phyloP scores from a whole-genome alignment of 23 red algal genomes.

The Gracilaria caudata region DNA sequence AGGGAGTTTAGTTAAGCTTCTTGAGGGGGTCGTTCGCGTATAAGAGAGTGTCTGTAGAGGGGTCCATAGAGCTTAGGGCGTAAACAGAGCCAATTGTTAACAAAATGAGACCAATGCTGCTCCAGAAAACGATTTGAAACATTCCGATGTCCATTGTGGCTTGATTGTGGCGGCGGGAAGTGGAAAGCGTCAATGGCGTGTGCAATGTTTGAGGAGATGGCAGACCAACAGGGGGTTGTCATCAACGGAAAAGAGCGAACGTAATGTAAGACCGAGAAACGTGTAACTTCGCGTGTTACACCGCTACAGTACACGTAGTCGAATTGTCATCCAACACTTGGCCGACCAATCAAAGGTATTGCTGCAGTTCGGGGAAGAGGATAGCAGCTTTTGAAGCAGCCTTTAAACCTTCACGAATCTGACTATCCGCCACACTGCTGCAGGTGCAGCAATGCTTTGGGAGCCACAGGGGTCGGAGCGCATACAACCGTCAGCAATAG shows the following conservation, averaged over 20 bases:
- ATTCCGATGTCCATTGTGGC: slow-evolving; percentile 65
- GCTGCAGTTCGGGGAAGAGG: neutral
- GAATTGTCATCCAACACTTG: neutral
- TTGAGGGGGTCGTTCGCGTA: slow-evolving; percentile 79
- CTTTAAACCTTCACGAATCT: no score
- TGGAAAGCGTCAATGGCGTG: neutral
- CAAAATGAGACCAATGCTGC: slow-evolving; percentile 55
- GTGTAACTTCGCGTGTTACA: neutral
- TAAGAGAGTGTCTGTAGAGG: slow-evolving; percentile 66
- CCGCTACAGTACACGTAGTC: no score
- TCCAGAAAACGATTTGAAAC: slow-evolving; percentile 88
- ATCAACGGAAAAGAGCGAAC: neutral
- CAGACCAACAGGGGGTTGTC: no score
- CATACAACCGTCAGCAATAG: neutral
- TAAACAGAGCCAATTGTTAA: slow-evolving; percentile 54
- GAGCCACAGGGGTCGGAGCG: neutral
- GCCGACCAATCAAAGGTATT: neutral
- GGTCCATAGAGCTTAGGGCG: slow-evolving; percentile 59
- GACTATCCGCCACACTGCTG: neutral
- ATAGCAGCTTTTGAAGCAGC: neutral
- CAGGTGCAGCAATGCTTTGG: neutral
- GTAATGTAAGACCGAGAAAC: slow-evolving; percentile 5
- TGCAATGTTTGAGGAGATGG: no score
- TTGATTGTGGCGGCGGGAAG: neutral
- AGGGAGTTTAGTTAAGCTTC: slow-evolving; percentile 42